Evolutionary conservation across 2,329 filamentous ascomycete genomes (phyloP).

Genomic region (Aspergillus quadrilineatus): DNA sequence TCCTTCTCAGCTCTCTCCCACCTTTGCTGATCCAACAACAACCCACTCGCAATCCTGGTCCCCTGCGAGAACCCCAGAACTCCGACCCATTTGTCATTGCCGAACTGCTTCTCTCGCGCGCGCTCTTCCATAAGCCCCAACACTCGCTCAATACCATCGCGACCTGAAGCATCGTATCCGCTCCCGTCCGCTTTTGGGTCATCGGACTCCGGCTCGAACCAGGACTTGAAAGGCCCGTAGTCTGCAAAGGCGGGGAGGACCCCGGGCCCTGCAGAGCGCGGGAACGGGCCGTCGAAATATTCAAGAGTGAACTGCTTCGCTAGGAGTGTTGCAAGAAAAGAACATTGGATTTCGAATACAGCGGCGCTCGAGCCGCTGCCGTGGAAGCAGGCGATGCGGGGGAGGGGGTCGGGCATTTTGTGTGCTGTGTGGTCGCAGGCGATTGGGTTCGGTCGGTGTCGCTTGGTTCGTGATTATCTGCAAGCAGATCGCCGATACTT

Average conservation of each 20-base stretch:
- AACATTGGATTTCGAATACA: conserved; percentile 23
- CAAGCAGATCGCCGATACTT: neutral
- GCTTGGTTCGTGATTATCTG: neutral
- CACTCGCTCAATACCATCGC: conserved; percentile 23
- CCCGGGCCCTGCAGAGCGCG: conserved; percentile 19
- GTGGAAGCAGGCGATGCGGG: conserved; percentile 27
- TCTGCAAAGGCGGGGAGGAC: conserved; percentile 23
- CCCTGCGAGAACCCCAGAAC: conserved; percentile 27
- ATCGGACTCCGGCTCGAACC: conserved; percentile 19
- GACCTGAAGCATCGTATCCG: conserved; percentile 18
- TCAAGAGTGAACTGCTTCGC: conserved; percentile 19
- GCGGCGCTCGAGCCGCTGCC: conserved; percentile 21
- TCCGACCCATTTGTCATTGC: conserved; percentile 20
- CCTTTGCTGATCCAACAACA: conserved; percentile 24
- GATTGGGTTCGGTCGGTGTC: neutral
- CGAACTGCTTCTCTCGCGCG: neutral
- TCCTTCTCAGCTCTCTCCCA: conserved; percentile 3
- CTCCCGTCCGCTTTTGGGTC: conserved; percentile 18
- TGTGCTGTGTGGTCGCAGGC: neutral
- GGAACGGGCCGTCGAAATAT: conserved; percentile 24
- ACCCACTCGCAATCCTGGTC: conserved; percentile 18
- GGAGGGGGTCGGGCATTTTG: conserved; percentile 6
- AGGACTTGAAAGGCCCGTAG: conserved; percentile 20
- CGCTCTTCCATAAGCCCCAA: conserved; percentile 19
- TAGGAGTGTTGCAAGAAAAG: conserved; percentile 17